Evolutionary conservation across 257 asterid species (phyloP), one percentile per base, ranked within the genome.

Genomic region (Verbascum thapsus): DNA sequence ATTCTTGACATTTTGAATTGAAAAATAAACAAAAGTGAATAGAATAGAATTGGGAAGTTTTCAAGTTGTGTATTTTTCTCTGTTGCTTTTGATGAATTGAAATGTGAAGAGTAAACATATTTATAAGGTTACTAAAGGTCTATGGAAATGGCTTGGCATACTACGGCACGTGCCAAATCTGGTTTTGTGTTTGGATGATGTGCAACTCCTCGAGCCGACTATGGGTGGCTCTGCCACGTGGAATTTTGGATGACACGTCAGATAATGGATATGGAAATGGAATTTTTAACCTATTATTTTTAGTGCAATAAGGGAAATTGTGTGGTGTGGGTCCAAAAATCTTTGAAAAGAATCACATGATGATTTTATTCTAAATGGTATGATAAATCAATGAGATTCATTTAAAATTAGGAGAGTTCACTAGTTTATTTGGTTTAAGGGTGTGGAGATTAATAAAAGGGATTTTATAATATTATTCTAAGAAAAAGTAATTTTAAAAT

Each of bases 201-300:
- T 56, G 70, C 11, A 17, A 19, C 17, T 15, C 47, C 35, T 12
- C 17, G 38, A 41, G 3, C 63, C 13, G 63, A 15, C 13, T 39
- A 9, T 41, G 54, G 61, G 70, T 54, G 58, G 72, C 63, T 55
- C 61, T 59, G 71, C 74, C 72, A 62, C 72, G 63, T 66, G 45
- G 62, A 72, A 71, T 18, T 16, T 35, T 1, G 30, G 22, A 30
- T 65, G 53, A 65, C 63, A 53, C 0, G 70, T 65, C 62, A 56
- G 62, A 32, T 60, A 58, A 4, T 50, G 13, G 2, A 38, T 47
- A 11, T 30, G 58, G 19, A 47, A 34, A 32, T 30, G 49, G 68
- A 18, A n/a, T 1, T 5, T 19, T 10, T 10, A 8, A 10, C 48
- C 38, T 49, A 63, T 35, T 13, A 1, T 34, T 23, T 48, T 20